Percentiles rank a stretch among this genome's conserved stretches.
Evolutionary conservation across 768 basidiomycete species (phyloP).

Genomic region (Termitomyces heimii): DNA sequence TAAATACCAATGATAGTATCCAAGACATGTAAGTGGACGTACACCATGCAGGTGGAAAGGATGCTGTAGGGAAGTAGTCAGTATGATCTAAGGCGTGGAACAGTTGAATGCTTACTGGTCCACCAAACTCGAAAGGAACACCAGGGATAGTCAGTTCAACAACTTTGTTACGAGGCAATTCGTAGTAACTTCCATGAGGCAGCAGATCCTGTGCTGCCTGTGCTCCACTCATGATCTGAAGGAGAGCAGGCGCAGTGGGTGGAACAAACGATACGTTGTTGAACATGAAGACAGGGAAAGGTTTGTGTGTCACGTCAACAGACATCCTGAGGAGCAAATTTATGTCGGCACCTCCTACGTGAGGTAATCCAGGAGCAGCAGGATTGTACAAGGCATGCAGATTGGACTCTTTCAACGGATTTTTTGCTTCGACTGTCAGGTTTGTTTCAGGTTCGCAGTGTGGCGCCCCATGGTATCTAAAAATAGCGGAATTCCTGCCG

Average conservation of each 20-base stretch:
- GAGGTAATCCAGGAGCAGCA: constrained; percentile 24
- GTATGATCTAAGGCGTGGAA: too few species aligned
- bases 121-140: constrained; percentile 18
- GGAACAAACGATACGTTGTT: constrained; percentile 26
- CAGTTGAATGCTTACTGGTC: constrained; percentile 19
- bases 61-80: background rate
- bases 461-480: constrained; percentile 44
- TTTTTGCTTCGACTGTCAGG: constrained; percentile 4
- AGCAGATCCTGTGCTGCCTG: constrained; percentile 33
- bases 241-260: constrained; percentile 34
- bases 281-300: constrained; percentile 20
- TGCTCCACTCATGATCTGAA: constrained; percentile 45
- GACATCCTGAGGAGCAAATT: constrained; percentile 27
- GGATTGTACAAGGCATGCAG: constrained; percentile 26
- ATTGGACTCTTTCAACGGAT: constrained; percentile 12
- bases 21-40: background rate
- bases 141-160: constrained; percentile 42
- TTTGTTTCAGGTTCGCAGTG: constrained; percentile 36
- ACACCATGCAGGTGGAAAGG: constrained; percentile 13
- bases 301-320: constrained; percentile 8
- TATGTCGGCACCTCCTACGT: constrained; percentile 36
- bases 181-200: constrained; percentile 34
- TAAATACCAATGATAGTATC: background rate
- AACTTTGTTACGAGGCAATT: constrained; percentile 36
- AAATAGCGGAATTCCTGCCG: constrained; percentile 43